Evolutionary conservation across 1,284 basidiomycete genomes (phyloP).

Genomic region (Schizopora paradoxa): DNA sequence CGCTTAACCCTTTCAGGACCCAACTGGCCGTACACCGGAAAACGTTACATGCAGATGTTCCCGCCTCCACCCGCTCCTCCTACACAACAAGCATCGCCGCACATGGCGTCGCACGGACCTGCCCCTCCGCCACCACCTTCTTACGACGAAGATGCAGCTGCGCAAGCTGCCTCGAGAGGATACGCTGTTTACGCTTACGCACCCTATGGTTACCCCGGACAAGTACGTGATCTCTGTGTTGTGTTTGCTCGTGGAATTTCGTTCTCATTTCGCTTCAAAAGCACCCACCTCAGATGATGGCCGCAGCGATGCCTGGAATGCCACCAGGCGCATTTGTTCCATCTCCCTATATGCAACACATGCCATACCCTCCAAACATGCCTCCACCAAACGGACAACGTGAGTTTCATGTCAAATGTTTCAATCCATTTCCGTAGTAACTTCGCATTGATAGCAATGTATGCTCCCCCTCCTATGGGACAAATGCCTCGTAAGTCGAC

Average conservation of each 20-base stretch:
- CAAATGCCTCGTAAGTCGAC: constrained; percentile 72
- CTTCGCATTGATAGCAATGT: constrained; percentile 55
- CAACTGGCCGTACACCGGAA: constrained; percentile 85
- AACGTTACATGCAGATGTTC: constrained; percentile 78
- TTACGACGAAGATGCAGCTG: constrained; percentile 67
- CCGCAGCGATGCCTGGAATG: constrained; percentile 74
- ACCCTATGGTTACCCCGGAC: constrained; percentile 68
- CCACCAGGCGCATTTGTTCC: constrained; percentile 74
- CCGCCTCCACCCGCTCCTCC: constrained; percentile 44
- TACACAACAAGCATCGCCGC: constrained; percentile 55
- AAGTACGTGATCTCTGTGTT: constrained; percentile 32
- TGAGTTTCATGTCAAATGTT: constrained; percentile 20
- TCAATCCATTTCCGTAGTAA: constrained; percentile 2
- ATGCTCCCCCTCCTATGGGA: constrained; percentile 67
- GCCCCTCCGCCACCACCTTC: constrained; percentile 63
- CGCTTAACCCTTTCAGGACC: constrained; percentile 41
- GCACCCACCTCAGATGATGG: constrained; percentile 51
- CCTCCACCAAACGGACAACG: constrained; percentile 61
- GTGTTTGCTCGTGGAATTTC: constrained; percentile 3
- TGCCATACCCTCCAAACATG: constrained; percentile 74
- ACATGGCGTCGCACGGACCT: constrained; percentile 60
- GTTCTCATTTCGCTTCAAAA: constrained; percentile 12
- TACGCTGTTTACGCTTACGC: constrained; percentile 66
- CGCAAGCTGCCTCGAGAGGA: constrained; percentile 50
- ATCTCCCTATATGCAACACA: constrained; percentile 73